Base-by-base conservation (phyloP, 768 basidiomycete species). In the Pleurotus tuoliensis region DNA sequence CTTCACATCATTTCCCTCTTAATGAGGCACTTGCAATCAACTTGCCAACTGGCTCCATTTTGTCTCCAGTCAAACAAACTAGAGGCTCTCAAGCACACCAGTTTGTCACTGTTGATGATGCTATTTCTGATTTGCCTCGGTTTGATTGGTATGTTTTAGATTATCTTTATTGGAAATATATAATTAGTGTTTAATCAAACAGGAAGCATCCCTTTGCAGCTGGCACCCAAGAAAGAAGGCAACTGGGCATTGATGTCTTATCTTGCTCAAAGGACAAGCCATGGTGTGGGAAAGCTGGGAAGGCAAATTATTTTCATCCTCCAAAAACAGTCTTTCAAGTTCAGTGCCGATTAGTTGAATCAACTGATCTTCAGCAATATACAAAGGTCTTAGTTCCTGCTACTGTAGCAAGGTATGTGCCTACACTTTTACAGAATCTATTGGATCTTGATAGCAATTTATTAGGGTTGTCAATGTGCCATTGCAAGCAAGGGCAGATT, bases 81-180 rank as follows among this genome's bases (percentile, higher is more conserved):
- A 57, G 62, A 18, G 88, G 89, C 0, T 76, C 74, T 1, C 84
- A 84, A 1, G 79, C 81, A 0, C 82, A 86, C 64, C 73, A 71
- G 6, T 73, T 73, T 60, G 81, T 91, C 18, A 80, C 82, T 0
- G 78, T 91, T 41, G 78, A 81, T 18, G 89, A 91, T 64, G 88
- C 90, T 1, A 90, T 92, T 48, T 72, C 77, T 2, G 91, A 93
- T 65, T 72, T 93, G 7, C 83, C 81, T 2, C 76, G 68, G 3
- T 93, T 87, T 66, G 86, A 93, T 56, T 92, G 89, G 91, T 90
- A 64, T 7, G 73, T 59, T 16, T 45, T 38, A 34, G 30, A 34
- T 34, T 2, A 34, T 34, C 7, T 9, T 34, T 9, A 9, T 34
- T 11, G 8, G 7, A 34, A 34, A 34, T 34, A 34, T 34, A 20